A percentile compares a stretch with the other conserved stretches of the same genome.
These are phyloP conservation scores for Chlamydomonas sp. DNA, from an alignment of 139 green algal genomes.

Conservation along the genomic window DNA sequence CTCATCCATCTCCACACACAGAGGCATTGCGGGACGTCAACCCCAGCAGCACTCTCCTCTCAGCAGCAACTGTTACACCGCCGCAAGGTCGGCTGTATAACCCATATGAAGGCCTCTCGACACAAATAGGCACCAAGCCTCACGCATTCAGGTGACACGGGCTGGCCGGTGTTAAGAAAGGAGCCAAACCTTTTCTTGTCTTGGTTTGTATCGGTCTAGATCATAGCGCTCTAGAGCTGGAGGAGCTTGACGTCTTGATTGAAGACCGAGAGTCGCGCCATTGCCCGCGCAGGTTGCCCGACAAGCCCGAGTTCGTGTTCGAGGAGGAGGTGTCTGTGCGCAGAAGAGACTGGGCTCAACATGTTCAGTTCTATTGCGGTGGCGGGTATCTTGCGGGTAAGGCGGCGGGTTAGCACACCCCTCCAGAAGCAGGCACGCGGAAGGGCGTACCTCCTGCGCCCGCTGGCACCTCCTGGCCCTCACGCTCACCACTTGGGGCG, in stretches of 20 bases:
- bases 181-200: neutral
- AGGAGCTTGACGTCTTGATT: too few relatives aligned
- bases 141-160: constrained; percentile 71
- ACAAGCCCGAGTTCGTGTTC: constrained; percentile 90
- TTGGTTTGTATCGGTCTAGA: neutral
- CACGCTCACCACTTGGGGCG: neutral
- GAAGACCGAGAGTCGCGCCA: neutral
- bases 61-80: neutral
- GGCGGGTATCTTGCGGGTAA: constrained; percentile 84
- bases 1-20: constrained; percentile 7
- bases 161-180: constrained; percentile 54
- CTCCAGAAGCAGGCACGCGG: neutral
- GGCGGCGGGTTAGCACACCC: neutral
- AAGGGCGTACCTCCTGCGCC: neutral
- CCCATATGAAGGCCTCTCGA: constrained; percentile 53
- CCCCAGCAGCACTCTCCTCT: constrained; percentile 14
- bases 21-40: neutral
- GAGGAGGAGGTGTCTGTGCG: constrained; percentile 82
- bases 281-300: constrained; percentile 50
- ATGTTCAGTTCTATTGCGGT: constrained; percentile 93
- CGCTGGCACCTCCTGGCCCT: too few relatives aligned
- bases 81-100: constrained; percentile 46
- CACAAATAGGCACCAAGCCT: constrained; percentile 43
- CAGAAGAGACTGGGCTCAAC: constrained; percentile 84
- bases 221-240: neutral